Conservation (phyloP, 495 filamentous ascomycete genomes). For the Parathielavia appendiculata region DNA sequence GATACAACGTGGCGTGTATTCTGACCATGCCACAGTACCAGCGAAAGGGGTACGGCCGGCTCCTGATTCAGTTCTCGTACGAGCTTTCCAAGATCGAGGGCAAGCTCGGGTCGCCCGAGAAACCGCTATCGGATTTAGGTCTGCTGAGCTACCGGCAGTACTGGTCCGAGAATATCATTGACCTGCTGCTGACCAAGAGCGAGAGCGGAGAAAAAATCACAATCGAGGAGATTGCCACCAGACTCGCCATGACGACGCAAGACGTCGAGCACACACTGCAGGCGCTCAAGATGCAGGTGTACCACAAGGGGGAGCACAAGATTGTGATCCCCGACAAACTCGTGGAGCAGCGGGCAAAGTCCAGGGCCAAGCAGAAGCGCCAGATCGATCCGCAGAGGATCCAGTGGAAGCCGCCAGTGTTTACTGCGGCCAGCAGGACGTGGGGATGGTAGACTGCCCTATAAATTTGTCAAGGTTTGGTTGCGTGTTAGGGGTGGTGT, state of each 20-base stretch:
- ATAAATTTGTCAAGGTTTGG: not conserved
- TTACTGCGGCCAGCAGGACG: slow-evolving; percentile 79
- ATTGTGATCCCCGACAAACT: slow-evolving; percentile 73
- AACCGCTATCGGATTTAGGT: slow-evolving; percentile 90
- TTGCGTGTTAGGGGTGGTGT: not conserved
- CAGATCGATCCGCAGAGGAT: slow-evolving; percentile 71
- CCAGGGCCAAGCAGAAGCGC: slow-evolving; percentile 64
- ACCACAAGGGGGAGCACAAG: slow-evolving; percentile 90
- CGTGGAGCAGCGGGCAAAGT: slow-evolving; percentile 65
- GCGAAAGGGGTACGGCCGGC: slow-evolving; percentile 83
- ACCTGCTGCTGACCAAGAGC: slow-evolving; percentile 63
- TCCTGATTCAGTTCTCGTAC: slow-evolving; percentile 96
- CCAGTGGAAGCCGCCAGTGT: slow-evolving; percentile 94
- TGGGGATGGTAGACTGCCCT: slow-evolving; percentile 77
- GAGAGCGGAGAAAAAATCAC: slow-evolving; percentile 61
- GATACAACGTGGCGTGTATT: slow-evolving; percentile 97
- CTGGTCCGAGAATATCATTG: slow-evolving; percentile 91
- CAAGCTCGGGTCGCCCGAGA: slow-evolving; percentile 92
- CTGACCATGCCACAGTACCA: slow-evolving; percentile 94
- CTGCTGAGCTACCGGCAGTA: slow-evolving; percentile 90
- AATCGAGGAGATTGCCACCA: slow-evolving; percentile 70
- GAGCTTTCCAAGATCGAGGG: slow-evolving; percentile 92
- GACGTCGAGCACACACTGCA: slow-evolving; percentile 92
- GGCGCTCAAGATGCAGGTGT: slow-evolving; percentile 88
- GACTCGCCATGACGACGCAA: slow-evolving; percentile 89